Base-by-base conservation (phyloP, 2,329 filamentous ascomycete species). In the Diaporthe caulivora region DNA sequence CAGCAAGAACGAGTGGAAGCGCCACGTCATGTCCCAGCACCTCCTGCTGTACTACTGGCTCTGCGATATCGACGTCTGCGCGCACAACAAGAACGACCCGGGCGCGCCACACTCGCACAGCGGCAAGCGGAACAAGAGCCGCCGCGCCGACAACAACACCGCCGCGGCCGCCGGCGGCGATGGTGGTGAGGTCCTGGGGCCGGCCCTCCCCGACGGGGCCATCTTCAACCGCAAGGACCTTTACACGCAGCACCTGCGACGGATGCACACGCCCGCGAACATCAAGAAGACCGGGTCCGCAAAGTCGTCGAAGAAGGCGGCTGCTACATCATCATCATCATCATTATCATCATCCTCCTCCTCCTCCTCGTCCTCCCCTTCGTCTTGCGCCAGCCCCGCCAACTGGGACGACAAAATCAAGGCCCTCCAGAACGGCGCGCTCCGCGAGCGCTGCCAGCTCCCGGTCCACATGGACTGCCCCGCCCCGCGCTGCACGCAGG, bases 1-100 rank as follows among this genome's bases (percentile, higher is more conserved):
- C 3, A 92, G 89, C 77, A 98, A 97, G 84, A 98, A 98, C 80
- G 95, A 98, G 81, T 98, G 96, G 96, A 98, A 98, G 82, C 91
- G 96, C 0, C 96, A 98, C 80, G 91, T 96, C 78, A 85, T 87
- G 42, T 93, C 93, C 0, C 93, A 97, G 80, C 96, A 98, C 80
- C 86, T 98, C 29, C 89, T 92, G 70, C 86, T 94, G 3, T 85
- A 89, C 57, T 93, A 92, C 83, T 98, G 92, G 90, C 87, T 92
- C 72, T 98, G 95, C 84, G 88, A 92, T 76, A 85, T 93, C 42
- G 92, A 90, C 75, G 79, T 82, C 10, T 92, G 91, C 80, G 82
- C 80, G 21, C 79, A 83, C 34, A 77, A 79, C 15, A 80, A 79
- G 31, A 80, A 78, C 58, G 82, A 74, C 53, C 76, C 76, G 74